Base-by-base conservation (phyloP, 306 rosid species). In the Cyclanthera cordifolia region DNA sequence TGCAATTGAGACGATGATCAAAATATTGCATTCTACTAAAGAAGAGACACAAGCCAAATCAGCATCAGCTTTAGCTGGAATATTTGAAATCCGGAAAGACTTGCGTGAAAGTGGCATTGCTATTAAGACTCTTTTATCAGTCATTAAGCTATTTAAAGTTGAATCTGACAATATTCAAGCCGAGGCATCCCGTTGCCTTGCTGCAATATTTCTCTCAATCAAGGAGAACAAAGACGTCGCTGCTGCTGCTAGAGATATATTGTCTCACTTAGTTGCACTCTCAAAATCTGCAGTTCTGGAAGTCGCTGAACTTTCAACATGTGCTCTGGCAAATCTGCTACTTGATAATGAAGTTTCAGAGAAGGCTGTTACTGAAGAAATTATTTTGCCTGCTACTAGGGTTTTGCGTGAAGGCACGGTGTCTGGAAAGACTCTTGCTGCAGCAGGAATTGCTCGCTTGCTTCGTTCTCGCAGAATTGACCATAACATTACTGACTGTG, bases 41-140 rank as follows among this genome's bases (percentile, higher is more conserved):
- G 96, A 93, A 86, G 96, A 93, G 81, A 89, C 96, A 69, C 98
- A 84, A 79, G 98, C 98, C 58, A 89, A 84, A 80, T 82, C 98
- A 66, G 98, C 98, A 71, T 89, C 88, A 43, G 89, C 91, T 71
- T 86, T 93, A 65, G 95, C 98, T 53, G 96, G 90, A 73, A 87
- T 93, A 67, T 93, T 93, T 71, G 94, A 87, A 82, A 77, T 78
- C 21, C 85, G 98, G 67, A 92, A 89, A 79, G 98, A 92, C 75
- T 77, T 92, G 75, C 96, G 96, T 71, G 96, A 89, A 84, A 87
- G 93, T 75, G 79, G 83, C 77, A 72, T 93, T 73, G 98, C 96
- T 70, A 84, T 86, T 72, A 89, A 87, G 82, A 78, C 96, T 72
- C 88, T 89, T 64, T 76, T 41, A 60, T 76, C 93, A n/a, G 85